Conservation (phyloP, 75 land plant genomes). For the Pinus albicaulis region DNA sequence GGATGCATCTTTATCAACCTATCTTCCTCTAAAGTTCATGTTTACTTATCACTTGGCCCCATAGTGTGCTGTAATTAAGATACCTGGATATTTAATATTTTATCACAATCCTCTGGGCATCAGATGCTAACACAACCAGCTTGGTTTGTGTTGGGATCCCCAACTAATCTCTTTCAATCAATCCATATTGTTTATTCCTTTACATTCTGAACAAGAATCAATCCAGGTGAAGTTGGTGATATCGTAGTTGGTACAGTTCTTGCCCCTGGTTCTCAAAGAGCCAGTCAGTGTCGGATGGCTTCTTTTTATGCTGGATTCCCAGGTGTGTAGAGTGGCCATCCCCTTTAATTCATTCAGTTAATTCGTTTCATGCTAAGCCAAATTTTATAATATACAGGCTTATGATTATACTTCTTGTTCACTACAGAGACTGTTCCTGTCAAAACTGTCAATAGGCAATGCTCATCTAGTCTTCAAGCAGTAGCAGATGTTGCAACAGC, state of each 20-base stretch:
- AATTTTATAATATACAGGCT: neutral
- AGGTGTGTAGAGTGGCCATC: constrained; percentile 12
- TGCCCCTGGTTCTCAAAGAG: constrained; percentile 37
- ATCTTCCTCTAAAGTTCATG: no score
- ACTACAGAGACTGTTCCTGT: constrained; percentile 55
- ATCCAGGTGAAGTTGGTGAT: constrained; percentile 42
- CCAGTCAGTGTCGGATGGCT: constrained; percentile 33
- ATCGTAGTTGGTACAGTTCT: constrained; percentile 44
- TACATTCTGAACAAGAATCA: neutral
- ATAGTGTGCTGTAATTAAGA: no score
- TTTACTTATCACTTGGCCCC: no score
- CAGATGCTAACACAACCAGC: no score
- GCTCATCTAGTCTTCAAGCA: constrained; percentile 70
- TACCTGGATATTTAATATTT: no score
- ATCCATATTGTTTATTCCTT: no score
- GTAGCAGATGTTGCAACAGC: constrained; percentile 74
- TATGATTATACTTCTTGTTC: neutral
- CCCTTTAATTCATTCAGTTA: no score
- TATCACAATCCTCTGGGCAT: no score
- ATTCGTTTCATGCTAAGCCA: no score
- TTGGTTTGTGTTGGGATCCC: no score
- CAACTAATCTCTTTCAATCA: no score
- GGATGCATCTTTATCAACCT: no score
- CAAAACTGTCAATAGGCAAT: constrained; percentile 65
- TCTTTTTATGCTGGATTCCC: constrained; percentile 42